Conservation (phyloP, 164 flowering plant species). For the Euptelea pleiosperma region DNA sequence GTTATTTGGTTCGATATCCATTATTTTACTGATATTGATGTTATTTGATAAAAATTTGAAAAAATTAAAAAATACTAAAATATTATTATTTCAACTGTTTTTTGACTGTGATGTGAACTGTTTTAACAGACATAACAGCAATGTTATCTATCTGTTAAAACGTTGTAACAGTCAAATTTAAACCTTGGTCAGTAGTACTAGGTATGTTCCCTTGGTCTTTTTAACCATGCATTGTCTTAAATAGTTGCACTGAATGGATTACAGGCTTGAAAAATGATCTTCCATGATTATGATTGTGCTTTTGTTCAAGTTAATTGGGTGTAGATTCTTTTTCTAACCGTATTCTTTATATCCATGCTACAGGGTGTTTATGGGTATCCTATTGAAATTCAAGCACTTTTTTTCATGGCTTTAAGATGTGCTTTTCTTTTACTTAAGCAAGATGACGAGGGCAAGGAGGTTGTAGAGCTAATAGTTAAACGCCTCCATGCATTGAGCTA, state of each 20-base stretch:
- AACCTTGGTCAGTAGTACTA: too few relatives aligned
- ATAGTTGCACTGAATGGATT: background rate
- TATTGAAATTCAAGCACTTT: slow-evolving; percentile 86
- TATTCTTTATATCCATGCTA: slow-evolving; percentile 1
- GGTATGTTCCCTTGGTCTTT: too few relatives aligned
- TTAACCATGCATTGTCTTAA: too few relatives aligned
- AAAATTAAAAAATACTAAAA: too few relatives aligned
- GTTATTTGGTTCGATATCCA: too few relatives aligned
- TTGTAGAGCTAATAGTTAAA: slow-evolving; percentile 54
- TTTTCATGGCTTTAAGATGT: slow-evolving; percentile 84
- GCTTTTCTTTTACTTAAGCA: slow-evolving; percentile 64
- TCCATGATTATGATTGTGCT: background rate
- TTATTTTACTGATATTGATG: too few relatives aligned
- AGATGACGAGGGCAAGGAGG: slow-evolving; percentile 71
- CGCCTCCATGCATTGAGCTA: slow-evolving; percentile 80
- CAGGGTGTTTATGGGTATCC: slow-evolving; percentile 94
- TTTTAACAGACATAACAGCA: too few relatives aligned
- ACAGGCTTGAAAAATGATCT: background rate
- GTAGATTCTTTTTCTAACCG: background rate
- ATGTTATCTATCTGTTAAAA: too few relatives aligned
- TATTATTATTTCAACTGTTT: too few relatives aligned
- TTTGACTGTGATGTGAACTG: too few relatives aligned
- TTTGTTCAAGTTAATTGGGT: background rate
- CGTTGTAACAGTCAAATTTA: too few relatives aligned
- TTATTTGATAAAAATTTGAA: too few relatives aligned